These are phyloP conservation scores for Dunaliella sp. DNA, from an alignment of 139 green algal genomes.

Conservation along the genomic window DNA sequence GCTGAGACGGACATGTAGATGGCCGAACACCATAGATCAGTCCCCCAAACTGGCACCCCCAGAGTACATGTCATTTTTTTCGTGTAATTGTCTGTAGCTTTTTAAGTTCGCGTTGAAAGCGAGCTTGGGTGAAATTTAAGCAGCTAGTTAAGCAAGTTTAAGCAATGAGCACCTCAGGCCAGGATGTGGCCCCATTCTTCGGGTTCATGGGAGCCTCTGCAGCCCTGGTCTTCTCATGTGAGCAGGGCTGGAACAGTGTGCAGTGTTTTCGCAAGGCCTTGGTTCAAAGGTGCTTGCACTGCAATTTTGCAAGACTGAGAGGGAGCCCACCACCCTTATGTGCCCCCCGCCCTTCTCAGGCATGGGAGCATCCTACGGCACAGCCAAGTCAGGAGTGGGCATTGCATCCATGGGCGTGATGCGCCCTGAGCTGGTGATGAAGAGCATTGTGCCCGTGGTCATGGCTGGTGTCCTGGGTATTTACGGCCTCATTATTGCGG, in stretches of 20 bases:
- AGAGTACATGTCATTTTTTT: too few species aligned
- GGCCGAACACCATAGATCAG: too few species aligned
- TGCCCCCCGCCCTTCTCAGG: conserved; percentile 49
- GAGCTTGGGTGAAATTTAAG: too few species aligned
- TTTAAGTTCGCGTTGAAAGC: too few species aligned
- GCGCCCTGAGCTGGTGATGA: conserved; percentile 99
- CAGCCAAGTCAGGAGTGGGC: conserved; percentile 96
- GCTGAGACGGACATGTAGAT: too few species aligned
- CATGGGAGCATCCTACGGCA: conserved; percentile 98
- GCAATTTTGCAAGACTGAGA: background rate
- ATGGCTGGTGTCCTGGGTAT: conserved; percentile 99
- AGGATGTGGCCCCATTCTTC: conserved; percentile 87
- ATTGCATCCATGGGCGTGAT: conserved; percentile 99
- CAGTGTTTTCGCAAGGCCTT: background rate
- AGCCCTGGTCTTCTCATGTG: conserved; percentile 96
- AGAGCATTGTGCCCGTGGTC: conserved; percentile 98
- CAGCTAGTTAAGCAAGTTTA: too few species aligned
- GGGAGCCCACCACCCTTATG: background rate
- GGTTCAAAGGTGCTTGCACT: too few species aligned
- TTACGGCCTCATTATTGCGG: conserved; percentile 99
- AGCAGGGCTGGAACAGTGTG: conserved; percentile 25
- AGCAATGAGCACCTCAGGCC: background rate
- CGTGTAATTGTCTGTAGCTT: too few species aligned
- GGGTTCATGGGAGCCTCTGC: conserved; percentile 95
- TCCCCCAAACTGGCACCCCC: too few species aligned